phyloP scores from a whole-genome alignment of 768 basidiomycete species.

The Tulasnella sp. region DNA sequence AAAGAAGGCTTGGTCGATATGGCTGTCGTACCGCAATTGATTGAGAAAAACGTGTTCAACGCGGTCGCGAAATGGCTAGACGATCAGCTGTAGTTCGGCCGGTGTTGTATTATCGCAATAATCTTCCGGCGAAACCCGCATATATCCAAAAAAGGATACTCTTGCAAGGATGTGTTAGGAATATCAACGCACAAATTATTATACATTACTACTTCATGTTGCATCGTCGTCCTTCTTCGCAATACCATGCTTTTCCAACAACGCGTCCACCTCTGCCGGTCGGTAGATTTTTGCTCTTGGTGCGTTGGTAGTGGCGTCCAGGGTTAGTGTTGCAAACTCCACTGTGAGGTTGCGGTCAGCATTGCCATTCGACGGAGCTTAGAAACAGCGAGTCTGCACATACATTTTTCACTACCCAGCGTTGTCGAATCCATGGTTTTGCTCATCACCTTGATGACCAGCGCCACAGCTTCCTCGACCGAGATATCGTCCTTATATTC shows the following conservation, averaged over 20 bases:
- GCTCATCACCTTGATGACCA: constrained; percentile 92
- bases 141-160: neutral
- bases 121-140: neutral
- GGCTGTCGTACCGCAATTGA: neutral
- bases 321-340: constrained; percentile 88
- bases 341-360: constrained; percentile 31
- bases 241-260: constrained; percentile 66
- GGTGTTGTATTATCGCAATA: neutral
- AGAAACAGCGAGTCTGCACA: constrained; percentile 24
- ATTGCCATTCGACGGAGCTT: neutral
- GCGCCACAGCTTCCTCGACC: constrained; percentile 83
- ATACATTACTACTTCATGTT: neutral
- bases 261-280: constrained; percentile 75
- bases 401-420: constrained; percentile 89
- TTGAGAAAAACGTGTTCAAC: neutral
- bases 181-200: neutral
- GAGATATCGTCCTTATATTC: constrained; percentile 95
- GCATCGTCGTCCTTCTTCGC: constrained; percentile 78
- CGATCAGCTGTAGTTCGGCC: neutral
- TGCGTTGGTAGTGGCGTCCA: constrained; percentile 63
- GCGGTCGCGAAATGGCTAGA: neutral
- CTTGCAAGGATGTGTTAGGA: neutral
- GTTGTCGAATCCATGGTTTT: constrained; percentile 99
- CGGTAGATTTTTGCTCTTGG: constrained; percentile 88
- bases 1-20: neutral